Conservation (phyloP, 2,329 filamentous ascomycete species). For the Neopestalotiopsis sp. region DNA sequence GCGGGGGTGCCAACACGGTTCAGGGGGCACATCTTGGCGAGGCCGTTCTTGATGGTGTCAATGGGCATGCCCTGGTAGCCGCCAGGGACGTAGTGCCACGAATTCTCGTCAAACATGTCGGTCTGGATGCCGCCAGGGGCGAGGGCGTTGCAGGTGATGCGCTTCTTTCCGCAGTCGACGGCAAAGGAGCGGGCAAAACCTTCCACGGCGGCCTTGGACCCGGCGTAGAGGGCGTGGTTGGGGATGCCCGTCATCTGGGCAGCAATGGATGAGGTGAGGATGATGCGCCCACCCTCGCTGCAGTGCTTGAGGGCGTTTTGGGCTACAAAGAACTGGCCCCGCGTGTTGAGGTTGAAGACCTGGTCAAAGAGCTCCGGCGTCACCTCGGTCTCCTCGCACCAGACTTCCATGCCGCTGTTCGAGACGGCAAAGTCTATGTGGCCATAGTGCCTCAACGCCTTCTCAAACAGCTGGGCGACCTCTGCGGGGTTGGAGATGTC, state of each 20-base stretch:
- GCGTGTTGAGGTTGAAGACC: slow-evolving; percentile 73
- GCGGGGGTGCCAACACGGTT: slow-evolving; percentile 61
- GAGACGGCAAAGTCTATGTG: slow-evolving; percentile 74
- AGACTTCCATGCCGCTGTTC: slow-evolving; percentile 74
- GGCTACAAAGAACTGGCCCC: slow-evolving; percentile 79
- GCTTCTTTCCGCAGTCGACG: slow-evolving; percentile 70
- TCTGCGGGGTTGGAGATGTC: slow-evolving; percentile 65
- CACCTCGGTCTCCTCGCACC: slow-evolving; percentile 73
- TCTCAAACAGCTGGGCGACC: slow-evolving; percentile 68
- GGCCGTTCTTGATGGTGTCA: slow-evolving; percentile 58
- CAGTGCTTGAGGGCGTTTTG: slow-evolving; percentile 76
- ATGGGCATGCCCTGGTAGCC: slow-evolving; percentile 55
- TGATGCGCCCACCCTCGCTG: slow-evolving; percentile 71
- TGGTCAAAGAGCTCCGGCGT: slow-evolving; percentile 73
- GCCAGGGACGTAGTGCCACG: slow-evolving; percentile 68
- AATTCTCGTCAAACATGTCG: slow-evolving; percentile 77
- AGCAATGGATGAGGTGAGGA: slow-evolving; percentile 75
- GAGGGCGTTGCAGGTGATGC: slow-evolving; percentile 75
- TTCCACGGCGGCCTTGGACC: slow-evolving; percentile 74
- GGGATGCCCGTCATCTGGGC: slow-evolving; percentile 68
- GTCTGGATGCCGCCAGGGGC: slow-evolving; percentile 76
- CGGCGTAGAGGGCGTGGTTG: slow-evolving; percentile 75
- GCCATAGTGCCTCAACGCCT: slow-evolving; percentile 69
- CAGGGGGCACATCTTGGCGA: slow-evolving; percentile 63
- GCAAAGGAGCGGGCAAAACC: slow-evolving; percentile 75